These are phyloP conservation scores for Aspergillus bridgeri DNA, from an alignment of 495 filamentous ascomycete species.

Conservation along the genomic window DNA sequence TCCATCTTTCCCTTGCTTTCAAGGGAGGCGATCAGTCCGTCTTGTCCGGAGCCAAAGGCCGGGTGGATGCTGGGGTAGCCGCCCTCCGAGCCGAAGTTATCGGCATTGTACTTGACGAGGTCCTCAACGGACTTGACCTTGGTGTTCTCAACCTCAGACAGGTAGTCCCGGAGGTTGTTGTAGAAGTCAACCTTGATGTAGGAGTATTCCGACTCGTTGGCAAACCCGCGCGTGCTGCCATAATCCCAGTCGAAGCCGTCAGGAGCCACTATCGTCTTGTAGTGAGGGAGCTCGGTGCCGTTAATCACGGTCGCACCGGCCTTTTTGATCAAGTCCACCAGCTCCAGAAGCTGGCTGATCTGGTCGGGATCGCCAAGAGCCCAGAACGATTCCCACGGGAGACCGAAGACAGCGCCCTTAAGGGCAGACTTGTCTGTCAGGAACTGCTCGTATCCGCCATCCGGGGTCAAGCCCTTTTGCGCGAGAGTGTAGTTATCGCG, in stretches of 20 bases:
- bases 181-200: slow-evolving; percentile 75
- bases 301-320: slow-evolving; percentile 70
- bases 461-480: slow-evolving; percentile 51
- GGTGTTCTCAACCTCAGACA: slow-evolving; percentile 62
- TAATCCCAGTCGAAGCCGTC: slow-evolving; percentile 73
- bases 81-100: slow-evolving; percentile 65
- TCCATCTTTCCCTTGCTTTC: slow-evolving; percentile 59
- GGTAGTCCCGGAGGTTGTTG: slow-evolving; percentile 65
- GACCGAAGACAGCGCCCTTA: slow-evolving; percentile 60
- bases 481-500: slow-evolving; percentile 59
- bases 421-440: slow-evolving; percentile 51
- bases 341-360: slow-evolving; percentile 45
- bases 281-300: slow-evolving; percentile 62
- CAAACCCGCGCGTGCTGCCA: slow-evolving; percentile 55
- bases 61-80: slow-evolving; percentile 59
- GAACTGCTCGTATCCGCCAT: slow-evolving; percentile 53
- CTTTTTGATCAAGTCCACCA: slow-evolving; percentile 51
- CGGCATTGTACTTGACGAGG: slow-evolving; percentile 64
- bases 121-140: slow-evolving; percentile 62
- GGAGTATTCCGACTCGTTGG: slow-evolving; percentile 69
- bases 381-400: slow-evolving; percentile 73
- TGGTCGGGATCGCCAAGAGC: slow-evolving; percentile 50
- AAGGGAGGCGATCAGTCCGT: slow-evolving; percentile 60
- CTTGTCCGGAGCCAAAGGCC: slow-evolving; percentile 68
- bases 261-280: slow-evolving; percentile 57